Base-by-base conservation (phyloP, 306 rosid genomes). In the Prunus salicina region DNA sequence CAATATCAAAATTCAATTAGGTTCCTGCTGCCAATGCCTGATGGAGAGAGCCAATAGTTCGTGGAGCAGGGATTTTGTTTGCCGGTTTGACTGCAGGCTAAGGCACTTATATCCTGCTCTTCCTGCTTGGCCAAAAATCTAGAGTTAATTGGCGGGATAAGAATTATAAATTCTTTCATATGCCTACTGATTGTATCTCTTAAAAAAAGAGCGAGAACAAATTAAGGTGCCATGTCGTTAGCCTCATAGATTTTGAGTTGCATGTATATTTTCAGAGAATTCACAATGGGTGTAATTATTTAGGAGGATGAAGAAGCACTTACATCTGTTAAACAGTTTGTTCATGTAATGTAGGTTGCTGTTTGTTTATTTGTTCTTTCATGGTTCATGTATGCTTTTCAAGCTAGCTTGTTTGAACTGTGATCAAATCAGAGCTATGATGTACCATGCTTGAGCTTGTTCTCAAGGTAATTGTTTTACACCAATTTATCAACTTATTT, bases 1-100 rank as follows among this genome's bases (percentile, higher is more conserved):
- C 72, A 65, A 9, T 83, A 86, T 27, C 25, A 67, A 62, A 80
- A 67, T 18, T 64, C 74, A 16, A 43, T 83, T 19, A 66, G 73
- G 62, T 47, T 24, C n/a, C 46, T 77, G 83, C 64, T 80, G 73
- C 77, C 80, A 52, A n/a, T 7, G 69, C 24, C n/a, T 4, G 76
- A 76, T 64, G 57, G 66, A 22, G 66, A 65, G 50, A 58, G 28
- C 50, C 60, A 50, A 46, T 53, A 24, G 52, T 15, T 34, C 34
- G 18, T 32, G 38, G 64, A 76, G 30, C 64, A 19, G 13, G 15
- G n/a, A 52, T 34, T 55, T 70, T 50, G 0, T 38, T 38, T 22
- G 22, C 25, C 6, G 5, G 38, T 72, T 53, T 13, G 66, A 8
- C 76, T 3, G 12, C 66, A 32, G 65, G 9, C 9, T 9, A 1